Base-by-base conservation (phyloP, 306 rosid genomes). In the Quercus ilex region DNA sequence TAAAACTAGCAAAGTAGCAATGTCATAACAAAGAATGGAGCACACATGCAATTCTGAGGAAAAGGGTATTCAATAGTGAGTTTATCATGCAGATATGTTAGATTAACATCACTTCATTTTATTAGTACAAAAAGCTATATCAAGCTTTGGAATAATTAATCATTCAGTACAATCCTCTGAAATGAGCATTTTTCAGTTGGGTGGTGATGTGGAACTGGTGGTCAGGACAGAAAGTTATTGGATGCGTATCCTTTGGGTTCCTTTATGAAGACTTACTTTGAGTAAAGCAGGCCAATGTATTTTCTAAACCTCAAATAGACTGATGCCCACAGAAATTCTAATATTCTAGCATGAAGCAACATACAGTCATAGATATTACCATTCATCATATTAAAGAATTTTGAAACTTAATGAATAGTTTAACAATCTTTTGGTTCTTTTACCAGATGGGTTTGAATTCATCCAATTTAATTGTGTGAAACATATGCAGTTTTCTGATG, bases 401-500 rank as follows among this genome's bases (percentile, higher is more conserved):
- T 49, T 43, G 49, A 30, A 30, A 12, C 18, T 43, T 31, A 23
- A 21, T 74, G 38, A 71, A 63, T 53, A 20, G 7, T 30, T 33
- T 20, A 11, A 0, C 49, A 7, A 31, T 58, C 38, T 6, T 52
- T 74, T 73, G 10, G 3, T 57, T 31, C 5, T 79, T 86, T 71
- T 58, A 18, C 23, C 4, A 9, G 28, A 74, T 28, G 69, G 55
- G 57, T 69, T 80, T 69, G 31, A 46, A 33, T 49, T 9, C 30
- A 78, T 57, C 55, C 79, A 46, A 64, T 78, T 17, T 64, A 78
- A 73, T 62, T 62, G 6, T 71, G 35, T 58, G 76, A 56, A 83
- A 69, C 51, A 71, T 77, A 77, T 90, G 93, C 96, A 95, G 98
- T 95, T 95, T 78, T 77, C 89, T 71, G 96, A 95, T 85, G 75